Base-by-base conservation (phyloP, 768 basidiomycete genomes). In the Lentinula raphanica region DNA sequence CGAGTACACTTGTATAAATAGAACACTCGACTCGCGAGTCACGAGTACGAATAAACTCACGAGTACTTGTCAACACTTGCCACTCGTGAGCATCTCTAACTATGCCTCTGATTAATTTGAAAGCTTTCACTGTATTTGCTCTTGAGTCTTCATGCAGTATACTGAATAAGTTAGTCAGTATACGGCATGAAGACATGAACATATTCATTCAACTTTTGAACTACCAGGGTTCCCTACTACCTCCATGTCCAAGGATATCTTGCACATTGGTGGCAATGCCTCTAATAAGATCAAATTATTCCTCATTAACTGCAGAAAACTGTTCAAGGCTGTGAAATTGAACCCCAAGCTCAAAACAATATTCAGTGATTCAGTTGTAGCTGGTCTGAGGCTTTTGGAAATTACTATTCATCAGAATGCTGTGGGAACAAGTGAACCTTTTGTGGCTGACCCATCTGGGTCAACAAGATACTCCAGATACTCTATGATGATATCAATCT, bases 211-310 rank as follows among this genome's bases (percentile, higher is more conserved):
- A 49, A n/a, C 32, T n/a, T 40, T 11, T 40, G 39, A 17, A n/a
- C 15, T 40, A 40, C 7, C 39, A 40, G 39, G 42, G 17, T 44
- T 44, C 8, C 19, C 19, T 23, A 44, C 31, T 35, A n/a, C 32
- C 49, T 50, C 13, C 19, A 53, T 53, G 51, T 53, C 51, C 0
- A 32, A 53, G 11, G 36, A 53, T 39, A 38, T 53, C 36, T 53
- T 36, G 27, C 51, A 53, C 17, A 57, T 57, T 17, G 23, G 31
- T 23, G 56, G 56, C 13, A 57, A 57, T 49, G 56, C 56, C 27
- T 57, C 56, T 29, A 31, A 48, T 32, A 49, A 57, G 23, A 57
- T 49, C 56, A 57, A 57, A 19, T 11, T 17, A 3, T 38, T 57
- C 12, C 46, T 46, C 3, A 35, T n/a, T 19, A 25, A 45, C 46